Evolutionary conservation across 805 yeast species (phyloP).

Genomic region (Wickerhamomyces kurtzmanii): DNA sequence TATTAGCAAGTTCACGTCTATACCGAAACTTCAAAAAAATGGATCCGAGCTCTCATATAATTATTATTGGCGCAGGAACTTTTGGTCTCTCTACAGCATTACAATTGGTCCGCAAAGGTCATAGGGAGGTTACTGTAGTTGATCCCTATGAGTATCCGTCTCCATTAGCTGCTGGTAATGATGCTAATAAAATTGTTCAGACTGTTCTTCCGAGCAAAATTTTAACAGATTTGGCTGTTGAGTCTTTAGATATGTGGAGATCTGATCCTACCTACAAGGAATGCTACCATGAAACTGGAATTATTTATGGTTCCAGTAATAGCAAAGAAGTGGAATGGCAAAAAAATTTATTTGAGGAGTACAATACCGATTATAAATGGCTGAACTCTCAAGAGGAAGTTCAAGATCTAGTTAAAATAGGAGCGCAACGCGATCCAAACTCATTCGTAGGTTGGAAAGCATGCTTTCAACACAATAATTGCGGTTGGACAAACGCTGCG

Average conservation of each 20-base stretch:
- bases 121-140: constrained; percentile 11
- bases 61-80: constrained; percentile 25
- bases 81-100: constrained; percentile 26
- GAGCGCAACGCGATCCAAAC: too few relatives aligned
- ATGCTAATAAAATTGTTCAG: constrained; percentile 19
- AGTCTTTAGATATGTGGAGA: constrained; percentile 18
- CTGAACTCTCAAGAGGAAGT: too few relatives aligned
- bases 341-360: too few relatives aligned
- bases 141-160: constrained; percentile 19
- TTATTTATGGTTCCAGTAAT: too few relatives aligned
- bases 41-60: constrained; percentile 3
- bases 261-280: constrained; percentile 13
- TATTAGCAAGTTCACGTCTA: too few relatives aligned
- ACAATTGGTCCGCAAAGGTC: constrained; percentile 17
- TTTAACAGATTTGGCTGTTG: constrained; percentile 10
- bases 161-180: constrained; percentile 22
- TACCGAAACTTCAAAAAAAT: too few relatives aligned
- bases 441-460: background rate
- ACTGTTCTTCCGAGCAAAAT: background rate
- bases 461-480: too few relatives aligned
- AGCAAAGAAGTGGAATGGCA: too few relatives aligned
- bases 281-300: constrained; percentile 16
- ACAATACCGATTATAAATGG: too few relatives aligned
- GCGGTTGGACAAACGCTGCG: background rate
- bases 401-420: too few relatives aligned